Percentiles rank a stretch among this genome's conserved stretches.
phyloP scores from a whole-genome alignment of 768 basidiomycete genomes.

The Lentinus tigrinus region DNA sequence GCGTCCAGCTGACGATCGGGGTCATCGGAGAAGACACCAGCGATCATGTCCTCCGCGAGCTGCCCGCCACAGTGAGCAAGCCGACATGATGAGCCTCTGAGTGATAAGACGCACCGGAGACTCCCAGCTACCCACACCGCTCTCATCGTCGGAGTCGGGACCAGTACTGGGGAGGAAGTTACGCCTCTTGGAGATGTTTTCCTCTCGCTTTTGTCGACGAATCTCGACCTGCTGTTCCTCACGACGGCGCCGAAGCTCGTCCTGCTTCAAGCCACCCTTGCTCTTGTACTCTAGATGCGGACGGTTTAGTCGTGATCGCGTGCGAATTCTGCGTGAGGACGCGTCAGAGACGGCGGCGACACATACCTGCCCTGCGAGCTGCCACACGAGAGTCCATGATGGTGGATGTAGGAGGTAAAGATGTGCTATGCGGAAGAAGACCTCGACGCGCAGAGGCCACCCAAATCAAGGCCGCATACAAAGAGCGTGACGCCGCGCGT shows the following conservation, averaged over 20 bases:
- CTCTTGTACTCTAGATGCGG: conserved; percentile 76
- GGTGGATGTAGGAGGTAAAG: conserved; percentile 21
- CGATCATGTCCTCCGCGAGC: conserved; percentile 91
- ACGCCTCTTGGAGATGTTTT: conserved; percentile 96
- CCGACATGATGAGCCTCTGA: conserved; percentile 13
- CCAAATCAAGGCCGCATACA: conserved; percentile 15
- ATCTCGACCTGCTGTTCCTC: conserved; percentile 99
- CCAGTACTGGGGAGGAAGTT: conserved; percentile 80
- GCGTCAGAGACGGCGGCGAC: conserved; percentile 2
- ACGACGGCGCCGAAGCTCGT: conserved; percentile 92
- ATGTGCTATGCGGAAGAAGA: conserved; percentile 18
- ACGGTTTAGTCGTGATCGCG: conserved; percentile 36
- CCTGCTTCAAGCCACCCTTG: conserved; percentile 85
- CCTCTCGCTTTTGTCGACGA: conserved; percentile 96
- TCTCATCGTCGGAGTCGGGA: conserved; percentile 91
- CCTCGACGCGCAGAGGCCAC: conserved; percentile 22
- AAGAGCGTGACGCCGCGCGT: conserved; percentile 21
- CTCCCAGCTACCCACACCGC: conserved; percentile 68
- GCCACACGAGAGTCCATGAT: conserved; percentile 61
- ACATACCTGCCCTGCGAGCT: conserved; percentile 69
- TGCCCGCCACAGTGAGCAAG: neutral
- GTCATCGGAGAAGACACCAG: conserved; percentile 89
- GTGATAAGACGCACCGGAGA: conserved; percentile 56
- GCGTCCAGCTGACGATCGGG: conserved; percentile 92
- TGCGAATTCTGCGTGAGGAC: neutral